Evolutionary conservation across 106 monocot genomes (phyloP).

Genomic region (Platanthera guangdongensis): DNA sequence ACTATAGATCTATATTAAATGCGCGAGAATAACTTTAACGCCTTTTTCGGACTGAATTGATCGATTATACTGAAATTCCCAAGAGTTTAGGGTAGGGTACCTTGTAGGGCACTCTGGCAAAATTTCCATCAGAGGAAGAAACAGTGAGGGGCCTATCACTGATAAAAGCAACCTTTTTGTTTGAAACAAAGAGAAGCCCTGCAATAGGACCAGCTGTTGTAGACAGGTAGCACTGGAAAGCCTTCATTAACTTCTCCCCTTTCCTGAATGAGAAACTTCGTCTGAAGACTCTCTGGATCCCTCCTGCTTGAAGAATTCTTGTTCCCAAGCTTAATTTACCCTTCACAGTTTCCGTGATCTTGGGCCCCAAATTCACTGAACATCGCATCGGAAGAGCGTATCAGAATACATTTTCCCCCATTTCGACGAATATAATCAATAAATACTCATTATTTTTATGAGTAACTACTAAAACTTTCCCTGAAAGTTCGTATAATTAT

Average conservation of each 20-base stretch:
- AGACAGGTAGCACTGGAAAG: constrained; percentile 33
- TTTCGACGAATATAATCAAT: no score
- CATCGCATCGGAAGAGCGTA: neutral
- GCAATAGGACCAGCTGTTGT: constrained; percentile 40
- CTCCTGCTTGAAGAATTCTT: constrained; percentile 30
- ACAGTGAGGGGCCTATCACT: constrained; percentile 21
- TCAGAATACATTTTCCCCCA: neutral
- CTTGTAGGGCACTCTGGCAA: constrained; percentile 26
- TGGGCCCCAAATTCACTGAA: constrained; percentile 34
- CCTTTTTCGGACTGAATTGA: no score
- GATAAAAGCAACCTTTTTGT: constrained; percentile 32
- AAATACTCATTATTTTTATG: no score
- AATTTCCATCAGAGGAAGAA: constrained; percentile 14
- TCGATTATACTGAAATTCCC: neutral
- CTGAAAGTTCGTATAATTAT: no score
- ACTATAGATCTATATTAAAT: no score
- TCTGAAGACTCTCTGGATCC: constrained; percentile 24
- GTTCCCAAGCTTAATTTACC: constrained; percentile 38
- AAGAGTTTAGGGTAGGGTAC: neutral
- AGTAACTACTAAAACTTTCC: no score
- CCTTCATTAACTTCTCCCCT: constrained; percentile 33
- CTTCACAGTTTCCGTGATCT: constrained; percentile 34
- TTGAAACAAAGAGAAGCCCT: constrained; percentile 35
- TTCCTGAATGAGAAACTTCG: constrained; percentile 17
- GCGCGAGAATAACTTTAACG: no score